Percentiles rank a stretch among this genome's conserved stretches.
phyloP scores from a whole-genome alignment of 169 alveolate genomes.

The Babesia sp. region DNA sequence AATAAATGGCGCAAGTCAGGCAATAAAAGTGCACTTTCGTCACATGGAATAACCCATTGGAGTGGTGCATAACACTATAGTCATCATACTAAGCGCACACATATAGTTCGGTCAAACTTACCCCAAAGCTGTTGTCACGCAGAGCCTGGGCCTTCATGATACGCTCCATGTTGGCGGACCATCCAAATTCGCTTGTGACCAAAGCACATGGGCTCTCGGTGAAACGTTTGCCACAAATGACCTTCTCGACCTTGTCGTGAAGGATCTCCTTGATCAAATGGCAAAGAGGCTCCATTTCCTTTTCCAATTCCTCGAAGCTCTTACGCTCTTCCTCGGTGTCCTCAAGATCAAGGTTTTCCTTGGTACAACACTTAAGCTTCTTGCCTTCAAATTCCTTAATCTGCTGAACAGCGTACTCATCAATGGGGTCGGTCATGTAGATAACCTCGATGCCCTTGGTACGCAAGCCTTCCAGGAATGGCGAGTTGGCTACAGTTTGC shows the following conservation, averaged over 20 bases:
- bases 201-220: slow-evolving; percentile 98
- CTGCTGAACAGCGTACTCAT: slow-evolving; percentile 98
- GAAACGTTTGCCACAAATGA: slow-evolving; percentile 92
- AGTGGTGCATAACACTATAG: slow-evolving; percentile 68
- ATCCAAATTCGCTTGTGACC: slow-evolving; percentile 98
- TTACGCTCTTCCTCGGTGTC: slow-evolving; percentile 97
- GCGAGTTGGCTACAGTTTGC: slow-evolving; percentile 94
- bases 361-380: slow-evolving; percentile 95
- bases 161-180: slow-evolving; percentile 99
- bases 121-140: slow-evolving; percentile 95
- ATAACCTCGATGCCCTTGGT: slow-evolving; percentile 96
- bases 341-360: slow-evolving; percentile 96
- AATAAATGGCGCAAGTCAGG: neutral
- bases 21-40: slow-evolving; percentile 34
- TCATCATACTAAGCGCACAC: slow-evolving; percentile 50
- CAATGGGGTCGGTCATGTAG: slow-evolving; percentile 99
- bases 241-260: slow-evolving; percentile 99
- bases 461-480: slow-evolving; percentile 96
- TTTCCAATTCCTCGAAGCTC: slow-evolving; percentile 93
- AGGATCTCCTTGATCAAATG: slow-evolving; percentile 96
- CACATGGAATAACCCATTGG: slow-evolving; percentile 46
- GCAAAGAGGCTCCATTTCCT: slow-evolving; percentile 96
- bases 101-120: slow-evolving; percentile 35
- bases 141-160: slow-evolving; percentile 99
- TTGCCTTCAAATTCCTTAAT: slow-evolving; percentile 97